These are phyloP conservation scores for Coemansia sp. DNA, from an alignment of 192 early-diverging fungal genomes.

Conservation along the genomic window DNA sequence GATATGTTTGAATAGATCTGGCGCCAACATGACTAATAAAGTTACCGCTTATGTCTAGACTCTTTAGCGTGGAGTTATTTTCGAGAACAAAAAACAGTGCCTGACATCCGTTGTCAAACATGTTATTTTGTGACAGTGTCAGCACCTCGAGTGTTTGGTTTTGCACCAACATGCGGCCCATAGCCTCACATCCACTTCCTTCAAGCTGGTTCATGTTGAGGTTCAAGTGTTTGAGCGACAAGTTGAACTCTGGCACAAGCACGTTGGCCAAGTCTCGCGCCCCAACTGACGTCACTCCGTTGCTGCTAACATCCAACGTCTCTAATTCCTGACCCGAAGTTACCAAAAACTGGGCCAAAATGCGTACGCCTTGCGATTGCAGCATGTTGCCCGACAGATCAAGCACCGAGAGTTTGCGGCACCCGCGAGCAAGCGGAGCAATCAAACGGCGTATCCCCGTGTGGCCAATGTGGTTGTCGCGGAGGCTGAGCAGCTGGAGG, in stretches of 20 bases:
- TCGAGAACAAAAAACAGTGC: conserved; percentile 15
- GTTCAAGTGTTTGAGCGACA: conserved; percentile 11
- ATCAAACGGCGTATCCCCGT: conserved; percentile 6
- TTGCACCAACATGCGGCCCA: conserved; percentile 12
- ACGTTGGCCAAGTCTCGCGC: conserved; percentile 9
- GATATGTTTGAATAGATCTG: conserved; percentile 9
- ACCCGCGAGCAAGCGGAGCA: conserved; percentile 9
- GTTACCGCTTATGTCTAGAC: conserved; percentile 27
- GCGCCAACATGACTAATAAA: conserved; percentile 28
- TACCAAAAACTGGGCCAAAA: conserved; percentile 14
- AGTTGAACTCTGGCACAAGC: not conserved
- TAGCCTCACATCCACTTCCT: conserved; percentile 10
- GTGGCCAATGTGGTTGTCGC: conserved; percentile 23
- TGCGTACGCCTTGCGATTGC: conserved; percentile 13
- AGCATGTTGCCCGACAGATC: conserved; percentile 31
- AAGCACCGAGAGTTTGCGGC: conserved; percentile 14
- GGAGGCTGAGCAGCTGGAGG: conserved; percentile 22
- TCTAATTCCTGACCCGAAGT: conserved; percentile 6
- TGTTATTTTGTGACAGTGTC: conserved; percentile 26
- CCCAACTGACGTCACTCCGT: conserved; percentile 19
- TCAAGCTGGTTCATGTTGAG: conserved; percentile 39
- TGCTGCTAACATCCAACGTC: conserved; percentile 27
- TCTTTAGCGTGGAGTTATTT: conserved; percentile 12
- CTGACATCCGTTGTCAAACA: conserved; percentile 30
- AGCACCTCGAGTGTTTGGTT: conserved; percentile 18